Evolutionary conservation across 1,284 basidiomycete species (phyloP), one percentile per base, ranked within the genome.

Genomic region (Ceratorhiza oryzae-sativae): DNA sequence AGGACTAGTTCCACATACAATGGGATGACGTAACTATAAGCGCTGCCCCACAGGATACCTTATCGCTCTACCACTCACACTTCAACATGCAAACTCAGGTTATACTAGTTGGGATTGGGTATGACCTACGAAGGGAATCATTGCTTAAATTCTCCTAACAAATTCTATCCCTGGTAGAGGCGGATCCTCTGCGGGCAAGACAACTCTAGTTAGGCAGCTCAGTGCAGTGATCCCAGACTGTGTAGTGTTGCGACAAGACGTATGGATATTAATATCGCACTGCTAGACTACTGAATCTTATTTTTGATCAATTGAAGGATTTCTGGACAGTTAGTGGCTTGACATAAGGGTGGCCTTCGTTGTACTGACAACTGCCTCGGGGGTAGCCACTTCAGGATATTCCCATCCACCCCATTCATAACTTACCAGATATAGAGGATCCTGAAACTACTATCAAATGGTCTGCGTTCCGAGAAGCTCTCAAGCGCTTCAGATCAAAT

Each of bases 171-270:
- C 3, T 53, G 49, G 6, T n/a, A 93, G 91, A 42, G 91, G 91
- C 30, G 90, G 90, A 27, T 89, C 91, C 12, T 93, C 90, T 77
- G 93, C 92, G 0, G 96, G 96, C 49, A 98, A 98, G 85, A 97
- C 96, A 0, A 93, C 95, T 0, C 86, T 98, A 15, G 94, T 94
- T 25, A 98, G 97, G 79, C 93, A 97, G 79, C 85, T 98, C 60
- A 84, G 85, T n/a, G 81, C 81, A 1, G 89, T 95, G 73, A 80
- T 98, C 30, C 91, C 90, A 1, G 84, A 87, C 76, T 91, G 88
- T 75, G 84, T 93, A 65, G 92, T 97, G 71, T 85, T 99, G 58
- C 95, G 97, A 80, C 95, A 98, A 81, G 97, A 98, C 83, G 91
- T 92, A 76, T 83, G 62, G 3, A 5, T 23, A 6, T 39, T 39